These are phyloP conservation scores for Eutypella sp. DNA, from an alignment of 2,329 filamentous ascomycete genomes.

Conservation along the genomic window DNA sequence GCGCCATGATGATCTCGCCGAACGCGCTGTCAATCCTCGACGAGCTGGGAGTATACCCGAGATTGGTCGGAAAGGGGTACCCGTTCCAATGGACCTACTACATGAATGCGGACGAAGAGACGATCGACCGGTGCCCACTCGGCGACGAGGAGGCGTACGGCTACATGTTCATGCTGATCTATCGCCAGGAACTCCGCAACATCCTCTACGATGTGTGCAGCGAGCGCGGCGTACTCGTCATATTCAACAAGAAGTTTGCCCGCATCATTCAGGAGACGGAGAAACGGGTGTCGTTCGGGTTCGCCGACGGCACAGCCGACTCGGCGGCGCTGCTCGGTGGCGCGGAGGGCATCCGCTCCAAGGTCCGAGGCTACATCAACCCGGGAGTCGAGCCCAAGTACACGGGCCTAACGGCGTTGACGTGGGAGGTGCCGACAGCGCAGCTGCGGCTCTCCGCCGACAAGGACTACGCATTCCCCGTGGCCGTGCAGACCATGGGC, in stretches of 20 bases:
- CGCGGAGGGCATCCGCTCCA: constrained; percentile 56
- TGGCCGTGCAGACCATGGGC: constrained; percentile 8
- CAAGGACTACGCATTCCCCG: constrained; percentile 14
- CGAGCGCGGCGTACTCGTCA: constrained; percentile 35
- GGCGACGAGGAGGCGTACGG: constrained; percentile 23
- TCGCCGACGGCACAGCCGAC: constrained; percentile 39
- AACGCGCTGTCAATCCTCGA: constrained; percentile 53
- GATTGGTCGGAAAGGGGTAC: constrained; percentile 40
- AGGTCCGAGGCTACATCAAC: constrained; percentile 45
- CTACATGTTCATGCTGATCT: constrained; percentile 50
- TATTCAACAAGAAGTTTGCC: constrained; percentile 45
- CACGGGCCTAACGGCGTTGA: constrained; percentile 39
- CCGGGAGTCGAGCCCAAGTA: constrained; percentile 45
- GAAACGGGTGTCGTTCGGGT: constrained; percentile 37
- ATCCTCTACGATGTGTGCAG: constrained; percentile 37
- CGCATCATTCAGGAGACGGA: constrained; percentile 36
- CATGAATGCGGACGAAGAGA: constrained; percentile 28
- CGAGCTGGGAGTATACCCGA: constrained; percentile 40
- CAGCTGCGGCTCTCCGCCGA: constrained; percentile 12
- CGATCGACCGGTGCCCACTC: constrained; percentile 32
- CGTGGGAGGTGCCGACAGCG: constrained; percentile 9
- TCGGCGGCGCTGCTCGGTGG: constrained; percentile 45
- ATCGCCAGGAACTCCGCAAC: constrained; percentile 46
- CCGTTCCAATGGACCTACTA: constrained; percentile 47
- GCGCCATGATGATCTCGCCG: constrained; percentile 55